Evolutionary conservation across 179 eudicot species (phyloP), one percentile per base, ranked within the genome.

Genomic region (Beta corolliflora): DNA sequence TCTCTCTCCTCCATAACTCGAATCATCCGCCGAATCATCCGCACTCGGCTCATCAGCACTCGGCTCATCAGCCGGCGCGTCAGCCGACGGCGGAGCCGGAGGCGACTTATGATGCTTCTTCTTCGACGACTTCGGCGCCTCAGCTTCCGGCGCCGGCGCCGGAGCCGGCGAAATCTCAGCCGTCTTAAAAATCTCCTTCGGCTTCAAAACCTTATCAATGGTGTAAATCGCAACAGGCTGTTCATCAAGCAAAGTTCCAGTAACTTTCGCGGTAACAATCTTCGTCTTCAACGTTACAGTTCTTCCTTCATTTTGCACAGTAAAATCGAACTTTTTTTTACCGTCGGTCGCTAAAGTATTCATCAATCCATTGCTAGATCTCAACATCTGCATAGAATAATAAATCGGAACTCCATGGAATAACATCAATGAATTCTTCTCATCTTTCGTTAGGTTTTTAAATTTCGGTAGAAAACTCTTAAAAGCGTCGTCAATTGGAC

Each of bases 311-410:
- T 88, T 88, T 23, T 91, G 91, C 5, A 91, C 89, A 0, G 85
- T 81, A 56, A 91, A 79, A 36, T 81, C 89, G 79, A 67, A 91
- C 78, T 91, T 90, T 29, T 80, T 86, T 2, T 80, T 79, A 0
- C 94, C 97, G 46, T 96, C 97, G 5, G 99, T 96, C 0, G 99
- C 99, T 15, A 96, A 63, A 0, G 99, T 96, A 85, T 92, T 96
- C 91, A 89, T 92, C n/a, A 54, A 15, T 3, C 98, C 99, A n/a
- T 96, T 96, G 86, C 85, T 92, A 9, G 95, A 89, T 48, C 88
- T 93, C 81, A 96, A 54, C 91, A 89, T 90, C 0, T 86, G 12
- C 31, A 89, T 21, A 0, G 98, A 90, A 6, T 92, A 56, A 78
- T 93, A 96, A 21, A 91, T 78, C 66, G 99, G 99, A 2, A 88